Conservation (phyloP, 768 basidiomycete species). For the Chalciporus piperatus region DNA sequence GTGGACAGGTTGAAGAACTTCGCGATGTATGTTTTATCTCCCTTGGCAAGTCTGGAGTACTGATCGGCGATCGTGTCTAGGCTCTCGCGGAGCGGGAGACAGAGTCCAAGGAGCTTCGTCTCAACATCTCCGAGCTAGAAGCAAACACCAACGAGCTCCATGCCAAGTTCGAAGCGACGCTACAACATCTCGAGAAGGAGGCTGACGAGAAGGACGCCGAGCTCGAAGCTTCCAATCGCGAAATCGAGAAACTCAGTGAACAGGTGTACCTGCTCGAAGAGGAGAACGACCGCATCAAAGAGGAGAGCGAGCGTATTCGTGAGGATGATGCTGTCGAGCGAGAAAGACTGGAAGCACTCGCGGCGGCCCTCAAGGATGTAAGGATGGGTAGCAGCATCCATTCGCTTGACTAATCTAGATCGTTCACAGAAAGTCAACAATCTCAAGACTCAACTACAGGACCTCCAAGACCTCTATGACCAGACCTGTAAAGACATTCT, state of each 20-base stretch:
- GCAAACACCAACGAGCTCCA: constrained; percentile 67
- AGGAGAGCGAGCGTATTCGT: constrained; percentile 62
- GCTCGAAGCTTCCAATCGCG: constrained; percentile 66
- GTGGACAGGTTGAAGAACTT: constrained; percentile 76
- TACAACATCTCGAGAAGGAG: constrained; percentile 76
- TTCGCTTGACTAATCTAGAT: neutral
- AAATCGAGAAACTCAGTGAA: constrained; percentile 78
- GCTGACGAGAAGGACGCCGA: constrained; percentile 78
- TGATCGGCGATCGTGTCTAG: constrained; percentile 33
- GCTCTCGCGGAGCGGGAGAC: constrained; percentile 76
- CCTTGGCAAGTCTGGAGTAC: neutral
- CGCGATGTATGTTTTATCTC: constrained; percentile 51
- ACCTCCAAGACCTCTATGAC: constrained; percentile 65
- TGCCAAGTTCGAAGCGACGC: constrained; percentile 68
- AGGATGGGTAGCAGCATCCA: constrained; percentile 8
- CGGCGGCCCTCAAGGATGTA: constrained; percentile 80
- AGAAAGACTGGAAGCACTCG: constrained; percentile 63
- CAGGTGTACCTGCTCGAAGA: constrained; percentile 85
- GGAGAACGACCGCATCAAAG: constrained; percentile 72
- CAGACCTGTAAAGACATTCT: constrained; percentile 57
- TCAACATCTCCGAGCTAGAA: constrained; percentile 75
- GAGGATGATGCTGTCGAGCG: constrained; percentile 75
- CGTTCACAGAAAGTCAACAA: constrained; percentile 60
- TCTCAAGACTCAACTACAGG: constrained; percentile 64
- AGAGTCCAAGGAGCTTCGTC: constrained; percentile 71